Conservation (phyloP, 768 basidiomycete genomes). For the Lactifluus pinguis region DNA sequence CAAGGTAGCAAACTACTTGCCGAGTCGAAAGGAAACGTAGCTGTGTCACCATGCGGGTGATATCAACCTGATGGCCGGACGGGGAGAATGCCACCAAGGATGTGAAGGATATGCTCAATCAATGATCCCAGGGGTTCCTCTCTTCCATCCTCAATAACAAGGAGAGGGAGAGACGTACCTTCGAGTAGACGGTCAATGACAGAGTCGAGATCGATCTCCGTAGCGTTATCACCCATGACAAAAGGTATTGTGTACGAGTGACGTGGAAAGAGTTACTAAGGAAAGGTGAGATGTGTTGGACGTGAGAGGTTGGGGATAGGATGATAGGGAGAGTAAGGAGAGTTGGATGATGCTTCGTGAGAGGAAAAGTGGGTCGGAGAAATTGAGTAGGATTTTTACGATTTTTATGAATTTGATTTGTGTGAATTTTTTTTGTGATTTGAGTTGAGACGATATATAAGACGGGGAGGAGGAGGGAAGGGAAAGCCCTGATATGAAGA, state of each 20-base stretch:
- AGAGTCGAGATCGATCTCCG: constrained; percentile 98
- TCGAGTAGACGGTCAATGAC: constrained; percentile 97
- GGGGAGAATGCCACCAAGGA: not conserved
- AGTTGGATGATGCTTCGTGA: constrained; percentile 7
- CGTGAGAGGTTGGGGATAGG: not conserved
- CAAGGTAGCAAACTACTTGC: not conserved
- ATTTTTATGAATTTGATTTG: not conserved
- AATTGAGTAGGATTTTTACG: not conserved
- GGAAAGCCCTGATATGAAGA: not conserved
- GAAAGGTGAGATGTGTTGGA: not conserved
- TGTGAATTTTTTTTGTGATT: not conserved
- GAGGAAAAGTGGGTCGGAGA: constrained; percentile 1
- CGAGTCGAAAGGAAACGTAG: not conserved
- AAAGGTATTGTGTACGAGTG: not conserved
- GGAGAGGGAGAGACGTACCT: constrained; percentile 50
- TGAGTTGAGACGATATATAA: not conserved
- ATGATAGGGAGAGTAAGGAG: constrained; percentile 11
- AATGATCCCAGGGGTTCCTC: not conserved
- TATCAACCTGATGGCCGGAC: not conserved
- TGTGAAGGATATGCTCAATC: not conserved
- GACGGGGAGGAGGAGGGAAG: not conserved
- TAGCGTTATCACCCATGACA: constrained; percentile 66
- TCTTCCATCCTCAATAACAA: not conserved
- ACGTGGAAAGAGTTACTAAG: not conserved
- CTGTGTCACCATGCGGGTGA: not conserved